Evolutionary conservation across 2,329 filamentous ascomycete species (phyloP).

Genomic region (Tetracladium maxilliforme): DNA sequence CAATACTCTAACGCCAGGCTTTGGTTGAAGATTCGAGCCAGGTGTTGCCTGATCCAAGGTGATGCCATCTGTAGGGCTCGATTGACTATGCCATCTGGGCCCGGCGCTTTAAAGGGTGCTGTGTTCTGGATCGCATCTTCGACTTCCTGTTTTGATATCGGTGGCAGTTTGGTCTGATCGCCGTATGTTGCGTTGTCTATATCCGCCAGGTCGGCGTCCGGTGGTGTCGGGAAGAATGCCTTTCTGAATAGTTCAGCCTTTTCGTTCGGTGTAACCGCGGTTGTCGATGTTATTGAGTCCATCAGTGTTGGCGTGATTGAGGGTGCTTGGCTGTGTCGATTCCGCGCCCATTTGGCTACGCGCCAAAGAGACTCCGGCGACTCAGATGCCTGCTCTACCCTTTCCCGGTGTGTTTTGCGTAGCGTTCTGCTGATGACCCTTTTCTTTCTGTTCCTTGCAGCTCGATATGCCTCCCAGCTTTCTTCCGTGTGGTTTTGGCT

Average conservation of each 20-base stretch:
- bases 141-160: slow-evolving; percentile 6
- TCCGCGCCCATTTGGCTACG: slow-evolving; percentile 5
- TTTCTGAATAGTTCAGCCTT: no score
- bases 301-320: no score
- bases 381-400: slow-evolving; percentile 5
- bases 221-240: slow-evolving; percentile 4
- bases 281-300: no score
- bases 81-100: slow-evolving; percentile 7
- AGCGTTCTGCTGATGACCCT: no score
- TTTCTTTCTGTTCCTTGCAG: no score
- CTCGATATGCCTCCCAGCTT: no score
- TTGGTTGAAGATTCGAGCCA: slow-evolving; percentile 6
- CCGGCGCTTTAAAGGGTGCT: slow-evolving; percentile 6
- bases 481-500: no score
- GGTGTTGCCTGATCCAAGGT: slow-evolving; percentile 3
- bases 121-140: slow-evolving; percentile 3
- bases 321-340: no score
- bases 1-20: slow-evolving; percentile 4
- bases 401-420: slow-evolving; percentile 2
- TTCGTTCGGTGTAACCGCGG: no score
- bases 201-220: slow-evolving; percentile 6
- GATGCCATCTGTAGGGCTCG: slow-evolving; percentile 3
- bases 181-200: slow-evolving; percentile 4
- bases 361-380: no score
- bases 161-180: slow-evolving; percentile 2